phyloP scores from a whole-genome alignment of 495 filamentous ascomycete genomes.

The Thermothielavioides terrestris region DNA sequence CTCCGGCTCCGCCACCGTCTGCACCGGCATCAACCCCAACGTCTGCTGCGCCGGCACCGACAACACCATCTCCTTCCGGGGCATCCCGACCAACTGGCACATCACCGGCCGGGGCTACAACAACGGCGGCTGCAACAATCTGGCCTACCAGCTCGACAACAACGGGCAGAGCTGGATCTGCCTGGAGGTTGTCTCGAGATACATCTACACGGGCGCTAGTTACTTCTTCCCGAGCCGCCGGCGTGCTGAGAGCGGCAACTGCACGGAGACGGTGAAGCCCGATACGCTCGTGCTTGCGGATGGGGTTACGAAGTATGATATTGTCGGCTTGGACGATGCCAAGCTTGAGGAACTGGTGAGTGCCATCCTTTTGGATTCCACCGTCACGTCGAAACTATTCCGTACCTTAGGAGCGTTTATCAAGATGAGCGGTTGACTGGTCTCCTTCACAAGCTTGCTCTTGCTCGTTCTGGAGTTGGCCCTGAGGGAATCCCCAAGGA shows the following conservation, averaged over 20 bases:
- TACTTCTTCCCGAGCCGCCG: not conserved
- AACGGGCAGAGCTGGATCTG: not conserved
- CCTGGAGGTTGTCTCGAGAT: not conserved
- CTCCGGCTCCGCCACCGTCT: not conserved
- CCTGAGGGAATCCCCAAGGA: constrained; percentile 2
- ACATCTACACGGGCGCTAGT: not conserved
- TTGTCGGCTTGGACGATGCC: constrained; percentile 5
- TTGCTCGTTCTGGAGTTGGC: constrained; percentile 1
- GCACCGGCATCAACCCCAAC: not conserved
- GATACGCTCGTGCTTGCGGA: constrained; percentile 5
- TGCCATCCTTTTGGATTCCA: not conserved
- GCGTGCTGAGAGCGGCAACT: not conserved
- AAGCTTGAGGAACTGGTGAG: constrained; percentile 3
- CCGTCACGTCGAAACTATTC: not conserved
- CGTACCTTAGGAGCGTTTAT: not conserved
- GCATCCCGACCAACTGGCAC: constrained; percentile 1
- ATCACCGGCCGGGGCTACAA: constrained; percentile 2
- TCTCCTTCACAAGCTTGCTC: not conserved
- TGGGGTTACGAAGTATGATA: constrained; percentile 7
- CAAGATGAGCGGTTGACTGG: not conserved
- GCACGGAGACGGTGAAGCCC: constrained; percentile 1
- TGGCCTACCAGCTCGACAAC: not conserved
- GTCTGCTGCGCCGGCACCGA: constrained; percentile 4
- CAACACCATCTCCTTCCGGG: not conserved
- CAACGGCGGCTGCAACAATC: constrained; percentile 1